Percentiles rank a stretch among this genome's conserved stretches.
Conservation (phyloP, 192 early-diverging fungal genomes). For the Glomus cerebriforme region DNA sequence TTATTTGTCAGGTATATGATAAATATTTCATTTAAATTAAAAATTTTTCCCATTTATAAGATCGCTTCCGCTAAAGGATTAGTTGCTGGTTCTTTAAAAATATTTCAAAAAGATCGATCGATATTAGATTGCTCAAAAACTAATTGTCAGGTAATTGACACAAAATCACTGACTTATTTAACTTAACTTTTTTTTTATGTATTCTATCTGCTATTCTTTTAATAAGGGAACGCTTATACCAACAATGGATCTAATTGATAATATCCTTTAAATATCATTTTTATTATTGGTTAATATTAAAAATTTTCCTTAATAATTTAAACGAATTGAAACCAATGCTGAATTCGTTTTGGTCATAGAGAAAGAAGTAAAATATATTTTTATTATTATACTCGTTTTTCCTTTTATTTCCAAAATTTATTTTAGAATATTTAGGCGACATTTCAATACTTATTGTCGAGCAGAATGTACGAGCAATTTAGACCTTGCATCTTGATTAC, state of each 20-base stretch:
- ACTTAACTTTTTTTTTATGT: neutral
- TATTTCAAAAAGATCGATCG: conserved; percentile 12
- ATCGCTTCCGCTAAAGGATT: conserved; percentile 35
- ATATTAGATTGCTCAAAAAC: conserved; percentile 18
- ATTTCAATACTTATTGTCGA: conserved; percentile 34
- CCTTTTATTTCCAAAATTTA: neutral
- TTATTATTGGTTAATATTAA: neutral
- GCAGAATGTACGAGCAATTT: conserved; percentile 1
- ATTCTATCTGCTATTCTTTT: neutral
- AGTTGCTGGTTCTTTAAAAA: conserved; percentile 19
- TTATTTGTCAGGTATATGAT: too few relatives aligned
- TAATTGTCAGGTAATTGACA: neutral
- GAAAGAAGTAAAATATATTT: conserved; percentile 29
- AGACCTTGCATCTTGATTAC: conserved; percentile 29
- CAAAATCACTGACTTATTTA: neutral
- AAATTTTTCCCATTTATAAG: conserved; percentile 5
- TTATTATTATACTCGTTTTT: too few relatives aligned
- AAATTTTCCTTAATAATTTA: neutral
- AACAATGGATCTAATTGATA: conserved; percentile 24
- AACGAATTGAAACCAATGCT: conserved; percentile 14
- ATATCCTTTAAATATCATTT: conserved; percentile 18
- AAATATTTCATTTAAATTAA: neutral
- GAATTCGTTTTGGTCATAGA: conserved; percentile 32
- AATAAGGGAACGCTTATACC: conserved; percentile 15
- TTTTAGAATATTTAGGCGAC: conserved; percentile 20